phyloP scores from a whole-genome alignment of 192 early-diverging fungal genomes.

The Coemansia sp. region DNA sequence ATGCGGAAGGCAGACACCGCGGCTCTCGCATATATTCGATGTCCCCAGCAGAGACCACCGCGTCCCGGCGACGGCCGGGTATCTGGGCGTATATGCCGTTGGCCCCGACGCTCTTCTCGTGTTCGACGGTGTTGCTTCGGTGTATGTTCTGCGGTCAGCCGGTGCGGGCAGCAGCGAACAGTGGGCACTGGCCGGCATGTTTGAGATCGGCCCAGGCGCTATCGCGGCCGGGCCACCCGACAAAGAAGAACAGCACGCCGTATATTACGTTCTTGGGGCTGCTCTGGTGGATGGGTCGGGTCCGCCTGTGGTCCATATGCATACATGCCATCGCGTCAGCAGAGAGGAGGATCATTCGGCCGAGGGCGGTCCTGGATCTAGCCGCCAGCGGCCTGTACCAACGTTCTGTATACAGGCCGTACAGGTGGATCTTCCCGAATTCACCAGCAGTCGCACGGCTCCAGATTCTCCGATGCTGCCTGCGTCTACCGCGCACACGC shows the following conservation, averaged over 20 bases:
- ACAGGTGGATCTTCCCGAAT: slow-evolving; percentile 7
- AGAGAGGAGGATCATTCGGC: neutral
- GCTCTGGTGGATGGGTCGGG: neutral
- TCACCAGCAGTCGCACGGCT: neutral
- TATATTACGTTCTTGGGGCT: slow-evolving; percentile 27
- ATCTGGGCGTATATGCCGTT: slow-evolving; percentile 20
- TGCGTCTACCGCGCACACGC: slow-evolving; percentile 9
- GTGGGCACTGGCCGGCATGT: slow-evolving; percentile 14
- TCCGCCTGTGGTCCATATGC: slow-evolving; percentile 7
- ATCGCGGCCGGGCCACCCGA: slow-evolving; percentile 20
- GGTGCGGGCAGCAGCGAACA: neutral
- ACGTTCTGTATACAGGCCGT: slow-evolving; percentile 29
- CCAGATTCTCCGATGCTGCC: neutral
- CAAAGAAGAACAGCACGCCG: neutral
- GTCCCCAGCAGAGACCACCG: neutral
- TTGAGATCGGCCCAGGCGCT: slow-evolving; percentile 26
- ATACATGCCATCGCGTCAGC: slow-evolving; percentile 17
- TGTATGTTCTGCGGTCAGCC: slow-evolving; percentile 17
- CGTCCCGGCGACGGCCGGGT: too few relatives aligned
- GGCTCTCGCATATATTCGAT: too few relatives aligned
- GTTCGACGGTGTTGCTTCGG: slow-evolving; percentile 29
- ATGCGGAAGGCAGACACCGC: neutral
- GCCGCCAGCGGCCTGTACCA: neutral
- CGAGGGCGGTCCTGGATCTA: neutral
- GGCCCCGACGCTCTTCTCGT: slow-evolving; percentile 7